phyloP scores from a whole-genome alignment of 164 flowering plant genomes.

The Aristolochia californica region DNA sequence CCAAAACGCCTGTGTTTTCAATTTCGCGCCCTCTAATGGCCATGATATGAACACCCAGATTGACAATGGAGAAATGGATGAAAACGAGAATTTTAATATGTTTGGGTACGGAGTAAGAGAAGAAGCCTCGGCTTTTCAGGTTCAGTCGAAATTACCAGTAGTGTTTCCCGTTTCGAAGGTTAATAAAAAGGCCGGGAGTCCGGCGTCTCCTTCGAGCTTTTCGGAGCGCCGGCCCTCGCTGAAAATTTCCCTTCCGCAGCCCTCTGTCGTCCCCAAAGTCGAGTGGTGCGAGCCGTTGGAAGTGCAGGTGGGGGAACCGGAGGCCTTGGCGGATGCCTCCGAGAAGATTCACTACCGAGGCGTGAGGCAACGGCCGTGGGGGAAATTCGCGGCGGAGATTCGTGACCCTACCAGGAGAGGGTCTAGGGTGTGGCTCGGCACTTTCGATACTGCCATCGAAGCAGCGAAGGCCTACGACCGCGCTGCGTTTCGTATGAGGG shows the following conservation, averaged over 20 bases:
- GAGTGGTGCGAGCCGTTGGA: conserved; percentile 5
- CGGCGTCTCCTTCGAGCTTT: conserved; percentile 4
- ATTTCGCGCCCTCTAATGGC: neutral
- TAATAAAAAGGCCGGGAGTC: neutral
- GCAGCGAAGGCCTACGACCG: conserved; percentile 41
- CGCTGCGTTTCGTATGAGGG: conserved; percentile 34
- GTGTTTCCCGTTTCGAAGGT: too few relatives aligned
- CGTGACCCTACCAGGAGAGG: conserved; percentile 29
- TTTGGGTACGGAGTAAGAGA: too few relatives aligned
- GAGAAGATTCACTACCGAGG: conserved; percentile 31
- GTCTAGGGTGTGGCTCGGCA: conserved; percentile 37
- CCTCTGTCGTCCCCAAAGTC: conserved; percentile 2
- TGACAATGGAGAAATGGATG: too few relatives aligned
- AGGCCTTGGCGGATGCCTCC: neutral
- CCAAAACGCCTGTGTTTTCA: neutral
- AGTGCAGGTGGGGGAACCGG: neutral
- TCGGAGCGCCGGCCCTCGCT: conserved; percentile 18
- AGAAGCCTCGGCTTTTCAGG: too few relatives aligned
- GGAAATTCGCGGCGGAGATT: conserved; percentile 41
- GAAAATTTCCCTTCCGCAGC: conserved; percentile 13
- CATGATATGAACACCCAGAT: neutral
- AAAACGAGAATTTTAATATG: too few relatives aligned
- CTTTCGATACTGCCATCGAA: conserved; percentile 34
- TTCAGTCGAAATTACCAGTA: too few relatives aligned
- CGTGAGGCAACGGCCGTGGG: conserved; percentile 37